Conservation (phyloP, 2,329 filamentous ascomycete species). For the Fusarium sp. region DNA sequence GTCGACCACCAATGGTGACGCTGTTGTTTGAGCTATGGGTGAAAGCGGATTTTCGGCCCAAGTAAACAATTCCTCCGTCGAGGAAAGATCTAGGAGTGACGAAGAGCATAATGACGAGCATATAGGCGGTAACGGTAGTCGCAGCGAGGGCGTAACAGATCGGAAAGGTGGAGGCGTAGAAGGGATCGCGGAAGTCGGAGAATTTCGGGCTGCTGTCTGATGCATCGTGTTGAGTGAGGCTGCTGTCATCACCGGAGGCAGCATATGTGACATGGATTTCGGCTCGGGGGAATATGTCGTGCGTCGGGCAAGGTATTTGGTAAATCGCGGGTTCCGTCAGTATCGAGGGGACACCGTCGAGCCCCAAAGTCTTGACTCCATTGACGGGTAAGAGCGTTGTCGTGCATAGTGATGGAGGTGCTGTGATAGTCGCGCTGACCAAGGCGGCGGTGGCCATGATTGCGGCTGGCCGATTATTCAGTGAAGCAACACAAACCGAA, state of each 20-base stretch:
- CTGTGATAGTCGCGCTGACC: constrained; percentile 45
- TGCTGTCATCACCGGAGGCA: constrained; percentile 51
- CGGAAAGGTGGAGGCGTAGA: constrained; percentile 92
- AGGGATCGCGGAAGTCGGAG: constrained; percentile 82
- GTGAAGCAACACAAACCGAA: constrained; percentile 32
- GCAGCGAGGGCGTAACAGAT: constrained; percentile 93
- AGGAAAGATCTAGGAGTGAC: constrained; percentile 96
- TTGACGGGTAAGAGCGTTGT: constrained; percentile 57
- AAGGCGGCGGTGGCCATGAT: constrained; percentile 40
- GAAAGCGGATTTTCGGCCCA: constrained; percentile 85
- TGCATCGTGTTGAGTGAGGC: constrained; percentile 46
- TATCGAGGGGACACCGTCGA: constrained; percentile 64
- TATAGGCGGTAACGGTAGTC: constrained; percentile 89
- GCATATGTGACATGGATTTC: constrained; percentile 53
- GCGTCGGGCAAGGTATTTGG: constrained; percentile 49
- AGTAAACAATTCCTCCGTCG: constrained; percentile 83
- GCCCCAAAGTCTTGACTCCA: constrained; percentile 61
- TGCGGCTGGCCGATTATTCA: constrained; percentile 42
- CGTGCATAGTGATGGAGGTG: constrained; percentile 52
- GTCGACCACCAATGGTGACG: constrained; percentile 88
- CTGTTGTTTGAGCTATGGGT: constrained; percentile 83
- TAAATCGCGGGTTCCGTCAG: constrained; percentile 70
- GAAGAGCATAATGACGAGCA: constrained; percentile 91
- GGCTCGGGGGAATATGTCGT: constrained; percentile 37
- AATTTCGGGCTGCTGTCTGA: constrained; percentile 54